Percentiles rank a stretch among this genome's conserved stretches.
Evolutionary conservation across 2,329 filamentous ascomycete species (phyloP).

Genomic region (Colletotrichum kahawae): DNA sequence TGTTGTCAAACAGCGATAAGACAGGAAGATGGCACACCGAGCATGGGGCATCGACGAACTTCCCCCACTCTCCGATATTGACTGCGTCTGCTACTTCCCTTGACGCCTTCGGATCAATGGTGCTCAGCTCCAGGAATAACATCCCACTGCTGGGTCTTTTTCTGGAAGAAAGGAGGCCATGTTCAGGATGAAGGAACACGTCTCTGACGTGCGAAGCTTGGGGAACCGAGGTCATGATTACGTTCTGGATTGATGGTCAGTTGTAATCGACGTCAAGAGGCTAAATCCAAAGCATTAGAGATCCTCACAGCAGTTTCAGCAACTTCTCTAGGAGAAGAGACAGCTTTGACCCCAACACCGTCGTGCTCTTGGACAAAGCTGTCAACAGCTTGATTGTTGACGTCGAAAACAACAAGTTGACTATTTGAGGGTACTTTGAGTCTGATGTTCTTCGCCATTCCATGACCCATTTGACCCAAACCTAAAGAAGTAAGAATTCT

Average conservation of each 20-base stretch:
- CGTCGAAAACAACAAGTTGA: neutral
- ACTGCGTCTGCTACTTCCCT: neutral
- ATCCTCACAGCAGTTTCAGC: neutral
- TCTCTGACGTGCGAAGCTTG: neutral
- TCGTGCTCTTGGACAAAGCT: neutral
- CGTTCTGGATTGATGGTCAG: neutral
- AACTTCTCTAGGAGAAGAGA: neutral
- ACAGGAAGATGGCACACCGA: neutral
- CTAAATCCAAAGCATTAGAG: neutral
- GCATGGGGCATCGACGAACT: neutral
- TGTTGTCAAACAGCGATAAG: fast-evolving
- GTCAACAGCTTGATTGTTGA: neutral
- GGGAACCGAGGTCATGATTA: neutral
- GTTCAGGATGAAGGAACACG: neutral
- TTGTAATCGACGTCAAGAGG: neutral
- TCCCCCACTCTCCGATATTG: neutral
- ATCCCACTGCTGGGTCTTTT: neutral
- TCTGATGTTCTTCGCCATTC: neutral
- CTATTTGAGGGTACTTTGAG: neutral
- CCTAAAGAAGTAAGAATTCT: neutral
- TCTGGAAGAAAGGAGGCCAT: neutral
- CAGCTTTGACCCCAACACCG: neutral
- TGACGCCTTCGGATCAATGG: neutral
- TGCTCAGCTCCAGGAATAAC: neutral
- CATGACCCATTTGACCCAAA: neutral